Conservation (phyloP, 305 asterid genomes). For the Salvia sclarea region DNA sequence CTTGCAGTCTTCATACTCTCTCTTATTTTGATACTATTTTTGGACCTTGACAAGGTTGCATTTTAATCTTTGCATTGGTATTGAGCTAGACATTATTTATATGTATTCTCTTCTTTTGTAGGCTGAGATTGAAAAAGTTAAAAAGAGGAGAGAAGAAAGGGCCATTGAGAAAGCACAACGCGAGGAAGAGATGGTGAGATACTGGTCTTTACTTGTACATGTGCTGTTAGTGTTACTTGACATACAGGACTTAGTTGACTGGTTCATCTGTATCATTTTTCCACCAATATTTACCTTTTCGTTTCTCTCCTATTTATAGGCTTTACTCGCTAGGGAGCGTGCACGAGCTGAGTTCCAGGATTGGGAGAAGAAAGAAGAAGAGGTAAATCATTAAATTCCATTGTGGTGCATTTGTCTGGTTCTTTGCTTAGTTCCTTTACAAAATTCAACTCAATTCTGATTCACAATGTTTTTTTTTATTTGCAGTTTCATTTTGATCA, state of each 20-base stretch:
- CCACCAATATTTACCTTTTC: neutral
- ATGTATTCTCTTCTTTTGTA: slow-evolving; percentile 32
- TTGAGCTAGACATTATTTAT: slow-evolving; percentile 18
- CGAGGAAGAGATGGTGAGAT: slow-evolving; percentile 88
- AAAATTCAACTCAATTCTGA: slow-evolving; percentile 27
- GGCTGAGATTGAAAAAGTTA: slow-evolving; percentile 93
- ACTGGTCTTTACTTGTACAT: slow-evolving; percentile 23
- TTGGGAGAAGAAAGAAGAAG: slow-evolving; percentile 99
- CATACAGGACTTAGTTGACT: slow-evolving; percentile 19
- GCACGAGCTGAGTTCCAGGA: slow-evolving; percentile 95
- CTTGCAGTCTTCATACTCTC: slow-evolving; percentile 16
- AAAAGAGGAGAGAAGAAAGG: slow-evolving; percentile 91
- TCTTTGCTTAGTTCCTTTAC: neutral
- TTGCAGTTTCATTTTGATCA: slow-evolving; percentile 88
- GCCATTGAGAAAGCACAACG: slow-evolving; percentile 92
- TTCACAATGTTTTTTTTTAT: slow-evolving; percentile 29
- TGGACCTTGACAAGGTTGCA: slow-evolving; percentile 16
- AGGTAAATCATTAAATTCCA: slow-evolving; percentile 46
- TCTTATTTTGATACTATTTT: slow-evolving; percentile 19
- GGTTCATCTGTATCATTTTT: slow-evolving; percentile 8
- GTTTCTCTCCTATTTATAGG: slow-evolving; percentile 42
- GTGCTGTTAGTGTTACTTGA: slow-evolving; percentile 17
- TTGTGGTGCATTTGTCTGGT: slow-evolving; percentile 14
- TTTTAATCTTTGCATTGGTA: slow-evolving; percentile 4
- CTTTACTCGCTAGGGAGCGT: slow-evolving; percentile 84